Base-by-base conservation (phyloP, 2,329 filamentous ascomycete genomes). In the Aureobasidium sp. region DNA sequence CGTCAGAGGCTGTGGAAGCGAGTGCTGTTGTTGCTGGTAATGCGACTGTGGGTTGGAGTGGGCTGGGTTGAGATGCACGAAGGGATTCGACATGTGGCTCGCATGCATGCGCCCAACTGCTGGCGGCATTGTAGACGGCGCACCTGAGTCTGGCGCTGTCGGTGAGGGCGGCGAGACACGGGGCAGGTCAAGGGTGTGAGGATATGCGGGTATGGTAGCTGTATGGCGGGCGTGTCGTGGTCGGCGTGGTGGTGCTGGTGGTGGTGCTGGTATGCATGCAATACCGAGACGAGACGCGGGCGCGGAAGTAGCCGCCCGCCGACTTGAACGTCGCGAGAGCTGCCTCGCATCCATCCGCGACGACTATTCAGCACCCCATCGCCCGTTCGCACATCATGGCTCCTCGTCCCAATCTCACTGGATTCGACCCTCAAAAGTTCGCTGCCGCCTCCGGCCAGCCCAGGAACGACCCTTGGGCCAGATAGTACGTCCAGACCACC, bases 401-500 rank as follows among this genome's bases (percentile, higher is more conserved):
- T 68, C 69, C 68, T 34, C 76, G 76, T 79, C 82, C 84, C 73
- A 91, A 90, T 82, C 85, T 95, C 77, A 97, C 93, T 71, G 93
- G 93, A 78, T 97, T 97, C 83, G 88, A 94, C 80, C 83, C 91
- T 71, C 85, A 85, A 74, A 88, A 90, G 77, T 87, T 92, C 77
- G 89, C 86, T 73, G 85, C 84, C 66, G 82, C 91, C 49, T 80
- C 89, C 69, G 84, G 85, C 66, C 82, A 78, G 68, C 79, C 79
- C 64, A 81, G 81, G 66, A 79, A 78, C 69, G 85, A 87, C 71
- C 85, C 85, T 64, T 87, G 85, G 85, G 79, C 77, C 70, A 76
- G 84, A 79, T 75, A 80, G 85, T 87, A 79, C 69, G 81, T 70
- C 62, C 29, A 27, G 14, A 37, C 37, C 22, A 31, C 53, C 27